phyloP scores from a whole-genome alignment of 78 protist genomes.

The Dictyostelium intermedium region DNA sequence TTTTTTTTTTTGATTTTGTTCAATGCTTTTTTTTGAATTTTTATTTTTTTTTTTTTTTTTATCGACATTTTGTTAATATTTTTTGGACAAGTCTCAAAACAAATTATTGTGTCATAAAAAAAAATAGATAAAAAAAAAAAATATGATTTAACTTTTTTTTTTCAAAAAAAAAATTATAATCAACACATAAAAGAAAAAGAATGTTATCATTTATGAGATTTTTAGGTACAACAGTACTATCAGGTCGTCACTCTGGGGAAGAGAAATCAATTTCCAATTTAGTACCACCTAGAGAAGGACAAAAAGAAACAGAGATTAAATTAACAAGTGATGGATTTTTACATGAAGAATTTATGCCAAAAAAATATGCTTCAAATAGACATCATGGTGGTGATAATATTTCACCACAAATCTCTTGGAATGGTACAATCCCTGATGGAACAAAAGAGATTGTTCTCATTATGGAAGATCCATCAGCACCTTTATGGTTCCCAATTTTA shows the following conservation, averaged over 20 bases:
- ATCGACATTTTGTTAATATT: too few species aligned
- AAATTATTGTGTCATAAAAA: too few species aligned
- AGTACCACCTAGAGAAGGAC: neutral
- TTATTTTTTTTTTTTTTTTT: too few species aligned
- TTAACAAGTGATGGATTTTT: neutral
- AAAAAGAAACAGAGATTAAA: neutral
- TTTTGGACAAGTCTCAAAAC: too few species aligned
- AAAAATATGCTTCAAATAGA: neutral
- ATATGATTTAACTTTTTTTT: too few species aligned
- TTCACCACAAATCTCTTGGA: neutral
- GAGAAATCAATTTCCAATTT: neutral
- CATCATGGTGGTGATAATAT: neutral
- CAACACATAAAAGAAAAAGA: too few species aligned
- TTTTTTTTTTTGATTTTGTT: too few species aligned
- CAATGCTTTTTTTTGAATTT: too few species aligned
- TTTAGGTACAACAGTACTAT: too few species aligned
- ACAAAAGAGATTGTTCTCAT: neutral
- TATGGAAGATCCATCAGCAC: neutral
- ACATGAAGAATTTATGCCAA: neutral
- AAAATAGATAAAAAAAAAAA: too few species aligned
- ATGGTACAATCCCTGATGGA: neutral
- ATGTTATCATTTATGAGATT: too few species aligned
- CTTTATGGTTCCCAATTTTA: neutral
- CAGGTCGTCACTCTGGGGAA: neutral
- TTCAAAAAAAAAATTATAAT: too few species aligned